These are phyloP conservation scores for Neurospora intermedia DNA, from an alignment of 495 filamentous ascomycete species.

Conservation along the genomic window DNA sequence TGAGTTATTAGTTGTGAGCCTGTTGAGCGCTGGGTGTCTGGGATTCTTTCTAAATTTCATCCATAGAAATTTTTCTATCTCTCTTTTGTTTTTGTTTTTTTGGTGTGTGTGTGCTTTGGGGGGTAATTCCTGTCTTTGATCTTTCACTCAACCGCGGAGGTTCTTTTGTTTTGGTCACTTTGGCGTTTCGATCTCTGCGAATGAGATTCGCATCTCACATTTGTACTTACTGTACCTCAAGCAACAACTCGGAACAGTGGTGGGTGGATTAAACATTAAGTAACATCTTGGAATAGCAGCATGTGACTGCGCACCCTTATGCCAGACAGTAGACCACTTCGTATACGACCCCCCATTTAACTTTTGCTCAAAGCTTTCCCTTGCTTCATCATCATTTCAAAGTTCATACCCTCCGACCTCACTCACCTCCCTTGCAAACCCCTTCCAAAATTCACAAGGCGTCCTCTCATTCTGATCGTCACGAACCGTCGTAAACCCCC, in stretches of 20 bases:
- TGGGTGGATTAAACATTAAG: background rate
- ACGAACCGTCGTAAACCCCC: slow-evolving; percentile 21
- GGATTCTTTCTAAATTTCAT: background rate
- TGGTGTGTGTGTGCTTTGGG: background rate
- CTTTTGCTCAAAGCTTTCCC: background rate
- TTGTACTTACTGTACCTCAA: background rate
- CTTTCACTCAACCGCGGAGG: no score
- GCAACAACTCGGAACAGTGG: background rate
- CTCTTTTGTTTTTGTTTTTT: background rate
- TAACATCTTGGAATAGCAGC: background rate
- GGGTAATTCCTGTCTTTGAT: background rate
- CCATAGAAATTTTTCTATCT: no score
- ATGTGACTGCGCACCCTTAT: no score
- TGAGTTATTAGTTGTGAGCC: background rate
- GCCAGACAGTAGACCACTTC: background rate
- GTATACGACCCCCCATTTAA: background rate
- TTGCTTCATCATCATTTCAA: background rate
- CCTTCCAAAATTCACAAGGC: slow-evolving; percentile 29
- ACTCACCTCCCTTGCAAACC: slow-evolving; percentile 25
- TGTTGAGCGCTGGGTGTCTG: background rate
- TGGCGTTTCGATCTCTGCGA: no score
- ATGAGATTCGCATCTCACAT: no score
- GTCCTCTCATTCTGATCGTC: slow-evolving; percentile 24
- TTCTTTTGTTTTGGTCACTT: no score
- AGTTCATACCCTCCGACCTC: slow-evolving; percentile 23